phyloP scores from a whole-genome alignment of 108 stramenopile species.

The Fragilaria radians region DNA sequence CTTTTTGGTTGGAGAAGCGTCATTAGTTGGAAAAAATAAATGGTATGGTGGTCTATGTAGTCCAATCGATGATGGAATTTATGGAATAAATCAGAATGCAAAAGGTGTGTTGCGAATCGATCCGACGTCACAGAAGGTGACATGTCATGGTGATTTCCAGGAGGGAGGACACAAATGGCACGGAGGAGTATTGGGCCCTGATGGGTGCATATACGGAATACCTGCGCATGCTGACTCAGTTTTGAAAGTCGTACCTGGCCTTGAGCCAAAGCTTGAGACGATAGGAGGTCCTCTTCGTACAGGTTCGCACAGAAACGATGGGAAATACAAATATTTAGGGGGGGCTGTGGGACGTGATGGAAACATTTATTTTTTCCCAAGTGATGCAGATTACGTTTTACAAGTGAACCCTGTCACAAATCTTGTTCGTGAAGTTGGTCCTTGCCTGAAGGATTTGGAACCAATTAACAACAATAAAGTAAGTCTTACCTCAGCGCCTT shows the following conservation, averaged over 20 bases:
- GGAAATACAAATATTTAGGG: conserved; percentile 87
- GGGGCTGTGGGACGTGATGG: conserved; percentile 67
- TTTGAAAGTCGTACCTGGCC: conserved; percentile 49
- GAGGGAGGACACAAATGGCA: conserved; percentile 82
- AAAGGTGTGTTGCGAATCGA: conserved; percentile 43
- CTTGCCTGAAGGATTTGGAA: conserved; percentile 6
- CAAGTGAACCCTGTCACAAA: conserved; percentile 44
- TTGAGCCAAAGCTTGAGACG: conserved; percentile 6
- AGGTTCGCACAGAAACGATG: conserved; percentile 74
- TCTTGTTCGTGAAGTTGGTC: conserved; percentile 7
- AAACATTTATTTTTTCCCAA: conserved; percentile 73
- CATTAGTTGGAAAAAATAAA: conserved; percentile 67
- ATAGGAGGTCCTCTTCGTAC: conserved; percentile 22
- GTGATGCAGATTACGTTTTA: conserved; percentile 66
- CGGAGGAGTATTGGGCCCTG: conserved; percentile 47
- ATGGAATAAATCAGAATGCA: conserved; percentile 77
- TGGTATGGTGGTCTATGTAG: conserved; percentile 81
- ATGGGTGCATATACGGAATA: conserved; percentile 69
- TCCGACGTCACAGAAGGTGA: conserved; percentile 42
- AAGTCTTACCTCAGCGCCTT: not conserved
- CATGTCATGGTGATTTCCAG: conserved; percentile 56
- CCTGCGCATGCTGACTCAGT: conserved; percentile 78
- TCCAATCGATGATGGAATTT: conserved; percentile 70
- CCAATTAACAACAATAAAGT: conserved; percentile 7
- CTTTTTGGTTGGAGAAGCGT: conserved; percentile 60